Evolutionary conservation across 2,329 filamentous ascomycete species (phyloP), one percentile per base, ranked within the genome.

Genomic region (Microdochium trichocladiopsis): DNA sequence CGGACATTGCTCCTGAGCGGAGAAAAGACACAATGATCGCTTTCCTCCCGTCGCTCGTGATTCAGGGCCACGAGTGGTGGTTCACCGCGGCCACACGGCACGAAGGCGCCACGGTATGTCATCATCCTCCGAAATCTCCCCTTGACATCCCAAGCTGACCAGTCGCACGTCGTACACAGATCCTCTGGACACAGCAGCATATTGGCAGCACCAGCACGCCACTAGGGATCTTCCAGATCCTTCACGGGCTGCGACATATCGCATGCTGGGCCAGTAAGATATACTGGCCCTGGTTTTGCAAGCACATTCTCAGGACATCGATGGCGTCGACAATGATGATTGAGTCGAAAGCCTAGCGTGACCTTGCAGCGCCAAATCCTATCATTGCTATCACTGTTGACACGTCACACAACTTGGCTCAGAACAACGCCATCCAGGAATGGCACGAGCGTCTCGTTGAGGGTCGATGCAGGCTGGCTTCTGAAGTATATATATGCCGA

Each of bases 1-100:
- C 54, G 59, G 56, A 58, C 47, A 54, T 53, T 10, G 59, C 58
- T 14, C 21, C 18, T 21, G 43, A 47, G 43, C 43, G 21, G 18
- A 25, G 18, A 47, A 11, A 16, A 47, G 21, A 11, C 43, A 5
- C 43, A 16, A 25, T 25, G 21, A 25, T 25, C 43, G 43, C 43
- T 6, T 47, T 47, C 43, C 43, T 22, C 21, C 43, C 43, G 21
- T 22, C 21, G 4, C 18, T 47, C 43, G 14, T 47, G 18, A 47
- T 47, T 47, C 43, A 47, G 12, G 43, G 43, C 23, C 21, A 47
- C 43, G 43, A 47, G 21, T 47, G 43, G 18, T 47, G 43, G 43
- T 23, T 47, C 23, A 11, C 23, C 18, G 43, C 43, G 43, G 18
- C 43, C 21, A 47, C 18, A 6, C 43, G 43, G 8, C 43, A 37